phyloP scores from a whole-genome alignment of 768 basidiomycete genomes.

The Podaxis mareebaensis region DNA sequence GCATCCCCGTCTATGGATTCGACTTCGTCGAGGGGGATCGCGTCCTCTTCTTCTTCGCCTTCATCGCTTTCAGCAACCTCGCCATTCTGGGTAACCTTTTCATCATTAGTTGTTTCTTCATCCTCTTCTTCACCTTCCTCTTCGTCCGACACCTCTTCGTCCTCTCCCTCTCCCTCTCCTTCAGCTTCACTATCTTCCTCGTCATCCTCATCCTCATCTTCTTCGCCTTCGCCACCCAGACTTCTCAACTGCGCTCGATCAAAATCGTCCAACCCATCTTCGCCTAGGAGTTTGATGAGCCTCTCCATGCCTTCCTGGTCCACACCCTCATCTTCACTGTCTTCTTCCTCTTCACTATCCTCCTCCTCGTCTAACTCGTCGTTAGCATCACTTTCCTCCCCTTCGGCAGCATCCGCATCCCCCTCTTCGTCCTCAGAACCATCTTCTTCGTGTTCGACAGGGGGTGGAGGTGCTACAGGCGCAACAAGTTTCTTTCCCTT shows the following conservation, averaged over 20 bases:
- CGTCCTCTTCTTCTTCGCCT: slow-evolving; percentile 38
- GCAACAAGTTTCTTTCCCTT: background rate
- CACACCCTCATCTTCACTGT: slow-evolving; percentile 43
- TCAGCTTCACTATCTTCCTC: slow-evolving; percentile 16
- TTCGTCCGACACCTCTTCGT: slow-evolving; percentile 31
- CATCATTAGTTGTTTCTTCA: slow-evolving; percentile 39
- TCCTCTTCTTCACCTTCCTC: slow-evolving; percentile 47
- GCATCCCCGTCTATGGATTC: slow-evolving; percentile 79
- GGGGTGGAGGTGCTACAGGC: background rate
- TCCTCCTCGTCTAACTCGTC: slow-evolving; percentile 23
- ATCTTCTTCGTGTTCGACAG: background rate
- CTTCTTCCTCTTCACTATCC: slow-evolving; percentile 22
- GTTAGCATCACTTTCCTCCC: slow-evolving; percentile 13
- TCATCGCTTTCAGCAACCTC: slow-evolving; percentile 35
- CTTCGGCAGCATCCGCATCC: slow-evolving; percentile 10
- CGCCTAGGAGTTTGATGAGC: slow-evolving; percentile 58
- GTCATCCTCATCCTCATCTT: slow-evolving; percentile 35
- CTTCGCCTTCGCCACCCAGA: slow-evolving; percentile 31
- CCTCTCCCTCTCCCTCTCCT: slow-evolving; percentile 14
- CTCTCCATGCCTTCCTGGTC: slow-evolving; percentile 60
- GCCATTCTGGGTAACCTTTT: slow-evolving; percentile 13
- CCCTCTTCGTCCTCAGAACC: slow-evolving; percentile 22
- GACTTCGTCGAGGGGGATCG: slow-evolving; percentile 67
- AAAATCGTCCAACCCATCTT: slow-evolving; percentile 67
- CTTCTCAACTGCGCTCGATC: slow-evolving; percentile 56